These are phyloP conservation scores for Pythium brassicae DNA, from an alignment of 352 stramenopile genomes.

Conservation along the genomic window DNA sequence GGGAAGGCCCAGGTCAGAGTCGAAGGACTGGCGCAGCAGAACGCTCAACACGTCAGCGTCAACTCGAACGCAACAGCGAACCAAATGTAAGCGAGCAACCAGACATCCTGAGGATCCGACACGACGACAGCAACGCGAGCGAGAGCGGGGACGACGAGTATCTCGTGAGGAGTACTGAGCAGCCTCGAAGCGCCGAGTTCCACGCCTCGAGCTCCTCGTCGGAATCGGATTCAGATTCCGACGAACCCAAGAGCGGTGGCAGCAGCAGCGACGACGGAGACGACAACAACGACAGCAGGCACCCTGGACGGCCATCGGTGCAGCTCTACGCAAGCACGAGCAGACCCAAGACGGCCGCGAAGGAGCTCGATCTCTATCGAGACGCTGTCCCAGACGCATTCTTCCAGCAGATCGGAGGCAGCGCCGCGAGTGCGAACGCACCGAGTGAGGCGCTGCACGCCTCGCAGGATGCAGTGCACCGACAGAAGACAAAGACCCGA, in stretches of 20 bases:
- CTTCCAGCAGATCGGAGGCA: slow-evolving; percentile 29
- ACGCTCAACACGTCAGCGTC: neutral
- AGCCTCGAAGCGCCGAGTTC: slow-evolving; percentile 50
- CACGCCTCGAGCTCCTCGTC: slow-evolving; percentile 54
- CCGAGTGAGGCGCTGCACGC: neutral
- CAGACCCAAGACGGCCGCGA: slow-evolving; percentile 46
- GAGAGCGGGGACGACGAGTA: slow-evolving; percentile 41
- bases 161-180: slow-evolving; percentile 45
- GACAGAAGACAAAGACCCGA: neutral
- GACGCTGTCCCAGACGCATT: slow-evolving; percentile 46
- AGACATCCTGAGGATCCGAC: slow-evolving; percentile 17
- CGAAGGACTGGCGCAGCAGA: neutral
- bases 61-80: neutral
- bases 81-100: neutral
- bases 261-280: slow-evolving; percentile 7
- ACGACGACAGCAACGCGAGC: slow-evolving; percentile 1
- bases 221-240: slow-evolving; percentile 32
- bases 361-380: slow-evolving; percentile 54
- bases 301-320: neutral
- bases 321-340: slow-evolving; percentile 5
- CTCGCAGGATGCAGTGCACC: neutral
- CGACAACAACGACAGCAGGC: slow-evolving; percentile 2
- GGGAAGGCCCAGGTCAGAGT: neutral
- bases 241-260: slow-evolving; percentile 10
- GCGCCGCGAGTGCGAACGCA: neutral